Evolutionary conservation across 768 basidiomycete species (phyloP).

Genomic region (Paxillus rubicundulus): DNA sequence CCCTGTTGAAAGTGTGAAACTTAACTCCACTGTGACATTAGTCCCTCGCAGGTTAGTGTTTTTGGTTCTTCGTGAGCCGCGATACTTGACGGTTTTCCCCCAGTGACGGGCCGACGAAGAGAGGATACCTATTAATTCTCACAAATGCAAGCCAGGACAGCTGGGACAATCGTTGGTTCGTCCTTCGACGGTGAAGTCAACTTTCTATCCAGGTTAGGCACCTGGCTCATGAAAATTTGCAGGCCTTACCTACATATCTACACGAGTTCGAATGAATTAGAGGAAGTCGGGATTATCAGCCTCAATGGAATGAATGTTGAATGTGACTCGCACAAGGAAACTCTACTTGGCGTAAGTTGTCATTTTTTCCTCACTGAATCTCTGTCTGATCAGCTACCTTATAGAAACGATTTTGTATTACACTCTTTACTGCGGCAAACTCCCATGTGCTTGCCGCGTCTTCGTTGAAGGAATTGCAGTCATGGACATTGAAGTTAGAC

Average conservation of each 20-base stretch:
- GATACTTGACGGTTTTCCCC: constrained; percentile 1
- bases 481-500: constrained; percentile 84
- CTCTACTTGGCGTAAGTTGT: constrained; percentile 72
- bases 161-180: constrained; percentile 88
- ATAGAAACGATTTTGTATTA: constrained; percentile 84
- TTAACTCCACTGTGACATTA: constrained; percentile 70
- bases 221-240: constrained; percentile 3
- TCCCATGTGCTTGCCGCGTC: constrained; percentile 87
- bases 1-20: constrained; percentile 55
- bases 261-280: constrained; percentile 76
- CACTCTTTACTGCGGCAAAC: constrained; percentile 88
- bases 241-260: constrained; percentile 93
- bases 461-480: constrained; percentile 75
- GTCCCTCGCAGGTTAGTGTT: constrained; percentile 64
- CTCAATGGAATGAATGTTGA: constrained; percentile 83
- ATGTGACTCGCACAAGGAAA: constrained; percentile 82
- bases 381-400: constrained; percentile 5
- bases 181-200: constrained; percentile 66
- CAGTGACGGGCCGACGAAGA: constrained; percentile 83
- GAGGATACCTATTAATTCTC: constrained; percentile 78
- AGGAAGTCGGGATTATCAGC: constrained; percentile 82
- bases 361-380: neutral
- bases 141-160: constrained; percentile 73
- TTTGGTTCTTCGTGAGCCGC: neutral
- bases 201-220: neutral